Base-by-base conservation (phyloP, 2,329 filamentous ascomycete genomes). In the Alternaria solani region DNA sequence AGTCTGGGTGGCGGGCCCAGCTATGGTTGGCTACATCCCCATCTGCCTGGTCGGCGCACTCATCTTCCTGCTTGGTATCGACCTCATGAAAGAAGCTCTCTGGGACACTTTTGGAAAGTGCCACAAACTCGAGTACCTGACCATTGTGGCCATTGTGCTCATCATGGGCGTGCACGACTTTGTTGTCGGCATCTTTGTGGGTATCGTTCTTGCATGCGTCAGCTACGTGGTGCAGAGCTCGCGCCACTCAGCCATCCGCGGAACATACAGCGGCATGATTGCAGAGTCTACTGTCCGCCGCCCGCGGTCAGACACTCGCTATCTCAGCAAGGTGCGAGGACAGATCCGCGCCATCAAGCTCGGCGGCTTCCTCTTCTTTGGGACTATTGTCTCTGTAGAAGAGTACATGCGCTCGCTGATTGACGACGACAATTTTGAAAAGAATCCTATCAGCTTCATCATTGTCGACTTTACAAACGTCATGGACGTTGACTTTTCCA, bases 81-180 rank as follows among this genome's bases (percentile, higher is more conserved):
- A 98, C 74, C 84, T 99, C 32, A 85, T 98, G 61, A 82, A 92
- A 59, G 95, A 99, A 78, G 95, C 95, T 2, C 81, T 99, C 5
- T 92, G 93, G 82, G 87, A 92, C 58, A 96, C 95, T 0, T 91
- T 92, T 76, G 93, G 93, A 64, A 96, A 95, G 78, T 83, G 98
- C 38, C 92, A 96, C 75, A 82, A 86, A 53, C 87, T 94, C 12
- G 95, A 99, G 75, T 99, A 97, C 76, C 76, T 95, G 34, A 99
- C 95, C 7, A 89, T 97, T 46, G 82, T 97, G 57, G 88, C 89
- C 38, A 98, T 98, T 66, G 93, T 97, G 1, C 82, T 97, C 20
- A 92, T 96, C 39, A 99, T 99, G 95, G 95, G 95, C 2, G 88
- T 93, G 9, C 94, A 96, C 80, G 95, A 99, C 78, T 99, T 99